Conservation (phyloP, 163 green algal species). For the Prototheca cutis region DNA sequence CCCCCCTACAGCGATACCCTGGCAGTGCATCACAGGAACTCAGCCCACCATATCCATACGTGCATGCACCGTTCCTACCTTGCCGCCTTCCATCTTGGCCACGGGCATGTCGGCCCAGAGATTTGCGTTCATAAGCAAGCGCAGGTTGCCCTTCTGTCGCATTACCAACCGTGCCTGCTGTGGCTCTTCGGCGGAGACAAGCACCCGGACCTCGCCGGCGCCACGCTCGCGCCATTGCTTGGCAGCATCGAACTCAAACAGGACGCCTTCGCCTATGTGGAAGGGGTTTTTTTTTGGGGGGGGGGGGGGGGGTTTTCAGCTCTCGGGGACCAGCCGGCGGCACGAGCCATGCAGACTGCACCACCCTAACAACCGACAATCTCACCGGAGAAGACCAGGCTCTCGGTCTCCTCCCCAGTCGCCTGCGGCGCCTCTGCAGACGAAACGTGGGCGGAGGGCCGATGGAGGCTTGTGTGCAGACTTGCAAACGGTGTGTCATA, state of each 20-base stretch:
- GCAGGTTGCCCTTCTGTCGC: conserved; percentile 69
- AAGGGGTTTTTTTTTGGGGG: no score
- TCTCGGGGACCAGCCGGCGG: no score
- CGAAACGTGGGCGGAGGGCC: no score
- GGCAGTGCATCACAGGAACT: no score
- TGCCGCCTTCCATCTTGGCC: conserved; percentile 64
- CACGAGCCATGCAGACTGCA: no score
- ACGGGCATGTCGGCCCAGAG: conserved; percentile 66
- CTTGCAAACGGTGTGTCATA: no score
- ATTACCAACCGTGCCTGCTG: conserved; percentile 61
- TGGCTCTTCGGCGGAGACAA: not conserved
- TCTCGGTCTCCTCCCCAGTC: conserved; percentile 73
- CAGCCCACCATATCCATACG: no score
- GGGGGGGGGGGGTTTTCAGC: no score
- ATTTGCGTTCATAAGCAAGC: conserved; percentile 79
- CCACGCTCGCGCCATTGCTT: conserved; percentile 74
- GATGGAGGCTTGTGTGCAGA: no score
- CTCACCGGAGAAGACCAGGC: conserved; percentile 50
- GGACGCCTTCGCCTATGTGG: conserved; percentile 54
- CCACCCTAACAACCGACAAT: no score
- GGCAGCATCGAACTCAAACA: conserved; percentile 78
- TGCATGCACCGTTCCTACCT: conserved; percentile 21
- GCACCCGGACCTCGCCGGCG: conserved; percentile 64
- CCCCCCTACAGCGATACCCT: not conserved
- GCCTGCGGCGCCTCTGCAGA: not conserved